Evolutionary conservation across 2,329 filamentous ascomycete genomes (phyloP).

Genomic region (Phialophora tarda): DNA sequence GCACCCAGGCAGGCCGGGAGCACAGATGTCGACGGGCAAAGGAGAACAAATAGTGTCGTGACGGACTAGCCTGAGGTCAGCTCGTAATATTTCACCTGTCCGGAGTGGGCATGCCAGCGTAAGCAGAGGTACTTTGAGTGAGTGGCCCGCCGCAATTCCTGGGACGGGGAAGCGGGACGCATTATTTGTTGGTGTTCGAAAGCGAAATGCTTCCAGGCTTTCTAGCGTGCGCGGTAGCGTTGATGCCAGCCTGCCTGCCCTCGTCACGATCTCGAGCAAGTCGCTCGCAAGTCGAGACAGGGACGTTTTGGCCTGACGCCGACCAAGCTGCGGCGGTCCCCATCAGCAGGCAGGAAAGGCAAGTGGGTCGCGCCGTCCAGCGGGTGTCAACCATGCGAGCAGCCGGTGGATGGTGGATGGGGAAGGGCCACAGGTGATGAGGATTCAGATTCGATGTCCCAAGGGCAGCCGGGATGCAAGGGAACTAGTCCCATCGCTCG

Average conservation of each 20-base stretch:
- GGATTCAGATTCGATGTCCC: conserved; percentile 19
- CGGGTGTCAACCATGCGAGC: conserved; percentile 25
- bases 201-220: conserved; percentile 35
- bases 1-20: conserved; percentile 30
- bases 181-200: conserved; percentile 30
- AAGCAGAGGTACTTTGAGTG: conserved; percentile 30
- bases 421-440: conserved; percentile 25
- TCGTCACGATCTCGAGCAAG: conserved; percentile 36
- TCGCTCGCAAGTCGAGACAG: conserved; percentile 23
- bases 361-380: conserved; percentile 35
- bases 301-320: conserved; percentile 32
- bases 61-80: conserved; percentile 34
- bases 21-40: conserved; percentile 28
- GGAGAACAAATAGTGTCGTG: conserved; percentile 29
- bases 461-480: conserved; percentile 15
- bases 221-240: conserved; percentile 29
- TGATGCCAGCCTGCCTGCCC: conserved; percentile 18
- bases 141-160: conserved; percentile 31
- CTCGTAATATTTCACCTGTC: conserved; percentile 36
- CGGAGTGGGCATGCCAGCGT: conserved; percentile 30
- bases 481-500: conserved; percentile 27
- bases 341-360: conserved; percentile 27
- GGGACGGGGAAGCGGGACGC: conserved; percentile 36
- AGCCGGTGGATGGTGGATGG: conserved; percentile 21
- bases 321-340: conserved; percentile 19